phyloP scores from a whole-genome alignment of 192 early-diverging fungal genomes.

The Gonapodya prolifera region DNA sequence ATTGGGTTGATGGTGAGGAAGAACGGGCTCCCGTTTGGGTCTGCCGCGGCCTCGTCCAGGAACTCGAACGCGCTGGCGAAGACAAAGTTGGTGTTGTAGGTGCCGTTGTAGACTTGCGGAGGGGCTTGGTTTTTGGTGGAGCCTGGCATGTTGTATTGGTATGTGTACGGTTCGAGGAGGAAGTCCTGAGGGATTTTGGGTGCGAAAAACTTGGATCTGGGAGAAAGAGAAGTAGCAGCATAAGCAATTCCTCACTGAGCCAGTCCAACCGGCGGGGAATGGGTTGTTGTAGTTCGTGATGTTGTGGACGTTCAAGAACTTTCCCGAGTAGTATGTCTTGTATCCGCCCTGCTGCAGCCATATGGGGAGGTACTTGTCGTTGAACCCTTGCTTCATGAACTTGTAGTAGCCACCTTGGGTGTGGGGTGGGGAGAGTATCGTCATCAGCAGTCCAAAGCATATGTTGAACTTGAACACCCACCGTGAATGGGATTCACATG shows the following conservation, averaged over 20 bases:
- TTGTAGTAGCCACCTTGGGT: constrained; percentile 27
- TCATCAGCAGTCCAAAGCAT: no score
- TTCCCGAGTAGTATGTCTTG: constrained; percentile 53
- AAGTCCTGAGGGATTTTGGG: no score
- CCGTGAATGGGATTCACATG: no score
- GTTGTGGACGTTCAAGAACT: constrained; percentile 44
- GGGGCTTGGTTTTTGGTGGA: constrained; percentile 44
- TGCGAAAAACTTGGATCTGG: constrained; percentile 7
- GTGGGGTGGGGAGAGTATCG: constrained; percentile 6
- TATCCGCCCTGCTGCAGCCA: constrained; percentile 46
- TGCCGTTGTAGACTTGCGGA: constrained; percentile 26
- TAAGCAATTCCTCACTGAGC: constrained; percentile 21
- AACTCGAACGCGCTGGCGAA: constrained; percentile 15
- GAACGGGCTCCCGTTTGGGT: constrained; percentile 17
- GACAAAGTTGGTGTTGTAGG: constrained; percentile 42
- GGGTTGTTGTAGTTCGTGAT: constrained; percentile 23
- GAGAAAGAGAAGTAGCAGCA: constrained; percentile 38
- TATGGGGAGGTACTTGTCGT: constrained; percentile 31
- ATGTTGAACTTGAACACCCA: no score
- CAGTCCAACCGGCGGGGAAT: constrained; percentile 16
- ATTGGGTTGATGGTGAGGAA: constrained; percentile 39
- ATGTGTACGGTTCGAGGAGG: neutral
- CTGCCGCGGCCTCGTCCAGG: neutral
- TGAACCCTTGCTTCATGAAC: constrained; percentile 20
- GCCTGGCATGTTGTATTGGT: constrained; percentile 36